phyloP scores from a whole-genome alignment of 2,329 filamentous ascomycete genomes.

The Epichloe glyceriae region DNA sequence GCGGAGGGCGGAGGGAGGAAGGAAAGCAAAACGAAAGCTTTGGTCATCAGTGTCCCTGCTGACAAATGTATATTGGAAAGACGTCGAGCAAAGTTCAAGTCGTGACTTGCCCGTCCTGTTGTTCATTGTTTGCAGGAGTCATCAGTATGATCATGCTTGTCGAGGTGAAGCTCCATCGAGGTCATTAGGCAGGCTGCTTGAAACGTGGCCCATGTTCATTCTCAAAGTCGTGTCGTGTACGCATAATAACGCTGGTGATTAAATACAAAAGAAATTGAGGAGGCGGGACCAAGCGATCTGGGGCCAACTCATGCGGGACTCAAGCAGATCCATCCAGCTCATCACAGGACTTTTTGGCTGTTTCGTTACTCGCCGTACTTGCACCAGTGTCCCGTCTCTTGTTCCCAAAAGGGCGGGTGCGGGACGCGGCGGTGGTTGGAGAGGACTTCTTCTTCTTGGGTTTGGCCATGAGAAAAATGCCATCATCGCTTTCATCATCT shows the following conservation, averaged over 20 bases:
- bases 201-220: not conserved
- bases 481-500: constrained; percentile 41
- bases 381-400: constrained; percentile 46
- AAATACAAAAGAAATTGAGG: constrained; percentile 6
- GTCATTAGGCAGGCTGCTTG: not conserved
- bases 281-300: not conserved
- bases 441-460: constrained; percentile 32
- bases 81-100: not conserved
- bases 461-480: constrained; percentile 40
- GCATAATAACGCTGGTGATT: constrained; percentile 6
- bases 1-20: too few relatives aligned
- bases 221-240: constrained; percentile 3
- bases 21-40: not conserved
- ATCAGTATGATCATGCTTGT: not conserved
- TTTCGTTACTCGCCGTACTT: constrained; percentile 49
- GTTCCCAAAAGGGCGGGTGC: constrained; percentile 22
- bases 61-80: not conserved
- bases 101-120: not conserved
- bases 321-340: not conserved
- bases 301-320: not conserved
- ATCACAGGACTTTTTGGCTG: constrained; percentile 38
- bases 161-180: not conserved
- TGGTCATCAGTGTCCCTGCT: not conserved
- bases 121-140: too few relatives aligned
- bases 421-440: constrained; percentile 7